A percentile compares a stretch with the other conserved stretches of the same genome.
These are phyloP conservation scores for Marasmius sp. DNA, from an alignment of 1,284 basidiomycete species.

Conservation along the genomic window DNA sequence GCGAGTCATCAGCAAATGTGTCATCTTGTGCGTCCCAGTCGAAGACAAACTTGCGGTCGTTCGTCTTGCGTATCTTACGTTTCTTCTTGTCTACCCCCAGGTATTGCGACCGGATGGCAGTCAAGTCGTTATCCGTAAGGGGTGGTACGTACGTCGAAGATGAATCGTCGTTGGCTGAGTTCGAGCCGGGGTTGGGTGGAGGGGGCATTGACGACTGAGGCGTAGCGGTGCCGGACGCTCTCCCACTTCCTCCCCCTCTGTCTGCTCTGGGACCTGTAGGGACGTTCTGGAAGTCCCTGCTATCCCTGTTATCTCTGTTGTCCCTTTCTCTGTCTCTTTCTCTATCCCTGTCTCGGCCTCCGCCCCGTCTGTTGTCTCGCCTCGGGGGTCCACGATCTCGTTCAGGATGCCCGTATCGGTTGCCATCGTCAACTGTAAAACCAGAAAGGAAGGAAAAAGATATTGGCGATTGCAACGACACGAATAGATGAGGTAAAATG, in stretches of 20 bases:
- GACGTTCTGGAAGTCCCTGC: slow-evolving; percentile 56
- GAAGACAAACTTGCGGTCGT: slow-evolving; percentile 96
- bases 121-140: slow-evolving; percentile 75
- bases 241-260: slow-evolving; percentile 41
- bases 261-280: slow-evolving; percentile 86
- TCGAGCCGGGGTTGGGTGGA: slow-evolving; percentile 37
- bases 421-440: slow-evolving; percentile 55
- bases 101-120: slow-evolving; percentile 83
- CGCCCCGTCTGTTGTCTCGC: not conserved
- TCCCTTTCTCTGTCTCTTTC: slow-evolving; percentile 30
- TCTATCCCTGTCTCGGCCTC: not conserved
- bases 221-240: slow-evolving; percentile 23
- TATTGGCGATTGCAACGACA: not conserved
- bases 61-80: slow-evolving; percentile 89
- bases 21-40: slow-evolving; percentile 97
- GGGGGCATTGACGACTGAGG: slow-evolving; percentile 45
- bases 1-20: slow-evolving; percentile 76
- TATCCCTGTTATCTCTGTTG: slow-evolving; percentile 30
- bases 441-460: slow-evolving; percentile 14
- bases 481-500: not conserved
- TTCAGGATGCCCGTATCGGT: slow-evolving; percentile 50
- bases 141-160: slow-evolving; percentile 60
- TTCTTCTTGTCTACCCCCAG: slow-evolving; percentile 92
- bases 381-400: slow-evolving; percentile 37
- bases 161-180: slow-evolving; percentile 21